Base-by-base conservation (phyloP, 768 basidiomycete species). In the Suillus clintonianus region DNA sequence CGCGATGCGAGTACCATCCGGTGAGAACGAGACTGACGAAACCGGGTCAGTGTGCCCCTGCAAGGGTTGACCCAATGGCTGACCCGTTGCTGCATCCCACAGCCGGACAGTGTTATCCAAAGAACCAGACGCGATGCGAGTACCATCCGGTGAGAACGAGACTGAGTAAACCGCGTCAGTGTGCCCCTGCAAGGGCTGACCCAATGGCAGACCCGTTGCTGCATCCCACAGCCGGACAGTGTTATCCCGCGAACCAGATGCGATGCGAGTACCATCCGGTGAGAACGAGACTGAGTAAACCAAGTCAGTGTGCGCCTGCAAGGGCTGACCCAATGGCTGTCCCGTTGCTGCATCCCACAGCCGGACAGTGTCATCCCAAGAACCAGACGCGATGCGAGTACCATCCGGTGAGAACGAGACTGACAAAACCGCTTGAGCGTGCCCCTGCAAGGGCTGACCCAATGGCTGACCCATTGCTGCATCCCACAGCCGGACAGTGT, bases 211-310 rank as follows among this genome's bases (percentile, higher is more conserved):
- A n/a, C n/a, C n/a, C n/a, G n/a, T n/a, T n/a, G n/a, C n/a, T n/a
- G n/a, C n/a, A n/a, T n/a, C n/a, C n/a, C n/a, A n/a, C n/a, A 59
- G 17, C 34, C 11, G 41, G 6, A 59, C 22, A 59, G 58, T 59
- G 5, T 5, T 39, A 15, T 59, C 58, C 6, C 13, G 14, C 9
- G 58, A 59, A 27, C 24, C 41, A 43, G 58, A 30, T 1, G 34
- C 58, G n/a, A n/a, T n/a, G n/a, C n/a, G n/a, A n/a, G n/a, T n/a
- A n/a, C n/a, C n/a, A 42, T 70, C 69, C 10, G 70, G 63, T 7
- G 72, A 68, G 62, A 69, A 67, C 14, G 66, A 66, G 39, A 68
- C 63, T 17, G 67, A 45, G n/a, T 19, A 2, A 45, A 45, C 10
- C n/a, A 11, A 19, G 10, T 45, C 43, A 45, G 43, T 10, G 4